Evolutionary conservation across 306 rosid genomes (phyloP), one percentile per base, ranked within the genome.

Genomic region (Biancaea sappan): DNA sequence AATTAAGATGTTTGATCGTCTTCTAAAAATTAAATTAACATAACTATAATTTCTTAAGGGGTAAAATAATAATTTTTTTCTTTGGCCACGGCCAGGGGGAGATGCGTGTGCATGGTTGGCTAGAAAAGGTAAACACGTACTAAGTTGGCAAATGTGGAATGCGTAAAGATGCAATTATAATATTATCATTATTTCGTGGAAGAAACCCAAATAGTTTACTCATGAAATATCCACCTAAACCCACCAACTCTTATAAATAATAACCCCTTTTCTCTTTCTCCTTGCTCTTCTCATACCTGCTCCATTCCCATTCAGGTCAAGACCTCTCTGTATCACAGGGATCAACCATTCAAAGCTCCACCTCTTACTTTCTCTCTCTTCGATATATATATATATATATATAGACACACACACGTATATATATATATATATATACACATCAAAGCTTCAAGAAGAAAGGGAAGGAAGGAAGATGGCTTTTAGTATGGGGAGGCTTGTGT

Each of bases 401-500:
- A n/a, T n/a, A n/a, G n/a, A n/a, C n/a, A n/a, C n/a, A n/a, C n/a
- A n/a, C n/a, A n/a, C n/a, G n/a, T n/a, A n/a, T n/a, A n/a, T n/a
- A n/a, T n/a, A n/a, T n/a, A n/a, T n/a, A n/a, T n/a, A n/a, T n/a
- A n/a, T n/a, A n/a, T n/a, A n/a, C n/a, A n/a, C n/a, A n/a, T n/a
- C n/a, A n/a, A n/a, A n/a, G n/a, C n/a, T n/a, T 9, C 12, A 37
- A 18, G 14, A 59, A 31, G 13, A 14, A 28, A 47, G 54, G 6
- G 2, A 29, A 8, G 1, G 28, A n/a, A n/a, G 59, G 16, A 75
- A 15, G 5, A 74, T 82, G 85, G 71, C 18, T 8, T 10, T 11
- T 52, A n/a, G n/a, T n/a, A 66, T 77, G 77, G 21, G 74, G 47
- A 79, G 74, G 77, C 21, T 81, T n/a, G 73, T 63, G 8, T 43